These are phyloP conservation scores for Naegleria fowleri DNA, from an alignment of 208 protist genomes.

Conservation along the genomic window DNA sequence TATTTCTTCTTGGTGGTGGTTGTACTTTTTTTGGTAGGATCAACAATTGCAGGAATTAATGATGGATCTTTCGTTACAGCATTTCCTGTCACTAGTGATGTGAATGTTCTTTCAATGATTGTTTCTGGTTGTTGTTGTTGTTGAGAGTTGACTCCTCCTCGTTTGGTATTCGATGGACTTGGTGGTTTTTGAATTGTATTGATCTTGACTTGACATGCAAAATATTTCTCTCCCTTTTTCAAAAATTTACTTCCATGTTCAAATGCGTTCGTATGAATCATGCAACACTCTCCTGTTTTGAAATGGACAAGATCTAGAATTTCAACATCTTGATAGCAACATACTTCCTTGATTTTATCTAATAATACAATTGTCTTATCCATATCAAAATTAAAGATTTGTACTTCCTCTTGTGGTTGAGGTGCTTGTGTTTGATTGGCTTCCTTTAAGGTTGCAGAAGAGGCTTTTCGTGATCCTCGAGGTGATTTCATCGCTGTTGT, in stretches of 20 bases:
- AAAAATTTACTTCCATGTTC: neutral
- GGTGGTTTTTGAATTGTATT: neutral
- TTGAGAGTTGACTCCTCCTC: no score
- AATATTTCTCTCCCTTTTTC: neutral
- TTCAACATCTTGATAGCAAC: neutral
- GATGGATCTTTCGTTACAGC: no score
- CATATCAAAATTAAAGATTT: neutral
- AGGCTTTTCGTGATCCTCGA: no score
- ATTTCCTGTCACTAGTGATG: no score
- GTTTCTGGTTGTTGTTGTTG: no score
- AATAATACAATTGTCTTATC: neutral
- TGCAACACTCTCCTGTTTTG: neutral
- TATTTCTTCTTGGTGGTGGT: no score
- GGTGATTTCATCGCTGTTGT: no score
- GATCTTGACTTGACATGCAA: neutral
- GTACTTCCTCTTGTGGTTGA: neutral
- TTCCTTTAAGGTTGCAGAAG: no score
- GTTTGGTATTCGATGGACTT: neutral
- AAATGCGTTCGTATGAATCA: neutral
- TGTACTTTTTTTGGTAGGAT: no score
- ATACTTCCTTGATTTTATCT: neutral
- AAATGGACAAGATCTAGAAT: neutral
- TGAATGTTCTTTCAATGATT: no score
- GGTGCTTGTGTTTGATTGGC: no score
- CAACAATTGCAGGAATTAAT: no score